phyloP scores from a whole-genome alignment of 331 rosid species.

The Pyrus hybrid region DNA sequence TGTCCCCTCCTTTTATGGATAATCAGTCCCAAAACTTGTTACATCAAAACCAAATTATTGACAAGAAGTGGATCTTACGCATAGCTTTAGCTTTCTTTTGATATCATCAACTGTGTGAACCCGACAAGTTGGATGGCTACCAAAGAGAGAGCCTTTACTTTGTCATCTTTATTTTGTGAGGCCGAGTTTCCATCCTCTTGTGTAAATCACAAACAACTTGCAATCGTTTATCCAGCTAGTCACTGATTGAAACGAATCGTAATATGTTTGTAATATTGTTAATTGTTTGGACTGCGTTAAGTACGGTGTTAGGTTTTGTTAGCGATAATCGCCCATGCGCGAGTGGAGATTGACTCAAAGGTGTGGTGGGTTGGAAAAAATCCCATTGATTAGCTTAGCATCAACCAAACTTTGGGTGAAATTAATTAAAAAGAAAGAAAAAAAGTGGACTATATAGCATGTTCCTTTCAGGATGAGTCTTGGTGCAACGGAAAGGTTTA shows the following conservation, averaged over 20 bases:
- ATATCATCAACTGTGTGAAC: background rate
- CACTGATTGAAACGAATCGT: background rate
- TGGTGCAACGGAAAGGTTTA: too few relatives aligned
- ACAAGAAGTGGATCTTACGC: background rate
- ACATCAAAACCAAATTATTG: constrained; percentile 1
- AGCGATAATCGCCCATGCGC: background rate
- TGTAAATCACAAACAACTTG: background rate
- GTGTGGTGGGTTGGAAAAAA: background rate
- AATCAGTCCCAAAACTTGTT: background rate
- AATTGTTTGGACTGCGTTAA: background rate
- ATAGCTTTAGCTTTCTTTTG: background rate
- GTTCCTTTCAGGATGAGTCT: background rate
- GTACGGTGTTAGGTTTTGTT: background rate
- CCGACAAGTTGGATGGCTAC: background rate
- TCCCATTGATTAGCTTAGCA: background rate
- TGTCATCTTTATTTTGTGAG: background rate
- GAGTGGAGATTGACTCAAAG: background rate
- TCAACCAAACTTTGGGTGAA: background rate
- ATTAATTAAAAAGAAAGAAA: background rate
- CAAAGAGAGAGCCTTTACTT: background rate
- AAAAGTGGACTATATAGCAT: background rate
- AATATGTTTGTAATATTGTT: too few relatives aligned
- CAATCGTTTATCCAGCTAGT: background rate
- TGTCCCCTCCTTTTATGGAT: too few relatives aligned
- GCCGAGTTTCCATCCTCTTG: background rate